phyloP scores from a whole-genome alignment of 2,329 filamentous ascomycete genomes.

The Fusarium sp. region DNA sequence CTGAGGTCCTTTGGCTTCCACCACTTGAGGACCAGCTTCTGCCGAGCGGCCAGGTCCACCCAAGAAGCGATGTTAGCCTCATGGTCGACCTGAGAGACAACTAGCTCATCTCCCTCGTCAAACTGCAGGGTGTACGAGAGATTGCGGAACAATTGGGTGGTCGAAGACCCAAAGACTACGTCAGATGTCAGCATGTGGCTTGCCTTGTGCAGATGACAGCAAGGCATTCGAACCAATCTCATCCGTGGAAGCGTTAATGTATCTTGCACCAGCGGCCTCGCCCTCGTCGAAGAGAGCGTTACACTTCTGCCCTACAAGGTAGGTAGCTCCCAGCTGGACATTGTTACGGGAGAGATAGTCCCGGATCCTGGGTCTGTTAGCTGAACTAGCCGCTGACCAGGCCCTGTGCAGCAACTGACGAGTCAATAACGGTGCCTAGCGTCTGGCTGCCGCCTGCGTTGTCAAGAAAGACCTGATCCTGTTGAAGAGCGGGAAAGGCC shows the following conservation, averaged over 20 bases:
- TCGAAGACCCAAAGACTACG: neutral
- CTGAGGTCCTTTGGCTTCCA: neutral
- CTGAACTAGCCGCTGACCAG: neutral
- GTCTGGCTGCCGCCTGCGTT: neutral
- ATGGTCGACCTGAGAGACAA: neutral
- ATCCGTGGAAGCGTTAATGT: neutral
- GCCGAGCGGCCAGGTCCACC: neutral
- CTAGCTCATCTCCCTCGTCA: neutral
- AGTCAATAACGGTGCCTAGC: neutral
- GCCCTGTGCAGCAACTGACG: neutral
- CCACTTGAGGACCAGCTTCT: neutral
- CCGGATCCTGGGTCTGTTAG: neutral
- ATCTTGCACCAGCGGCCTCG: neutral
- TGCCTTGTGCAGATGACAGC: neutral
- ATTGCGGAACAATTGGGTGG: neutral
- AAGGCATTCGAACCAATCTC: neutral
- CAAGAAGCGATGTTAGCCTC: neutral
- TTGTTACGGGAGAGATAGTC: neutral
- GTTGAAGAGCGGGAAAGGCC: neutral
- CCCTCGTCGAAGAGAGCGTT: neutral
- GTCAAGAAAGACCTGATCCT: neutral
- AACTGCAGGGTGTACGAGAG: neutral
- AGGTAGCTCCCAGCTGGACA: neutral
- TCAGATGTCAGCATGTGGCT: neutral
- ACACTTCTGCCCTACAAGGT: neutral